Evolutionary conservation across 768 basidiomycete genomes (phyloP).

Genomic region (Leccinum sublutescens): DNA sequence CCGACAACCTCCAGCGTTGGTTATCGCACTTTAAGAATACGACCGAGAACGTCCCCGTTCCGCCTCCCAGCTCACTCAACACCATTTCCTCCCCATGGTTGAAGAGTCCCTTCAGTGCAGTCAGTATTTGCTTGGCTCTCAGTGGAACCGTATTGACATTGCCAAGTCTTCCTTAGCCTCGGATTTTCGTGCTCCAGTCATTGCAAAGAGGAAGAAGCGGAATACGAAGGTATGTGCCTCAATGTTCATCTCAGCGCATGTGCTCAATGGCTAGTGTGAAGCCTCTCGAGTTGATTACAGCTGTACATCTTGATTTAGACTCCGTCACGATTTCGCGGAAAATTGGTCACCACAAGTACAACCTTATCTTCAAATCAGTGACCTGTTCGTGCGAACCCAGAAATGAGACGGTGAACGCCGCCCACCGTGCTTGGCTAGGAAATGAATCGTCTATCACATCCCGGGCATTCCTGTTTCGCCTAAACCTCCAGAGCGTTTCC

Average conservation of each 20-base stretch:
- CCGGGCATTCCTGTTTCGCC: conserved; percentile 47
- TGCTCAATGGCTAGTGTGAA: conserved; percentile 8
- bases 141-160: conserved; percentile 4
- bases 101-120: conserved; percentile 26
- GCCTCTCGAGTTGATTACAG: conserved; percentile 36
- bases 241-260: not conserved
- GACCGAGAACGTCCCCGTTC: conserved; percentile 2
- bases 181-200: conserved; percentile 10
- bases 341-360: conserved; percentile 39
- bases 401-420: conserved; percentile 39
- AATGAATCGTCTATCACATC: conserved; percentile 36
- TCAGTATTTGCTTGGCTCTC: conserved; percentile 10
- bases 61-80: conserved; percentile 6
- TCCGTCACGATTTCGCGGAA: conserved; percentile 46
- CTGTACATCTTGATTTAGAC: conserved; percentile 42
- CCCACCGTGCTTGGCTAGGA: conserved; percentile 58
- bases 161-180: conserved; percentile 20
- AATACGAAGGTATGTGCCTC: conserved; percentile 16
- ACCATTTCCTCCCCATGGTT: conserved; percentile 24
- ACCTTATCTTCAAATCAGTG: conserved; percentile 42
- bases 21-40: conserved; percentile 12
- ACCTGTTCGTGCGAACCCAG: conserved; percentile 46
- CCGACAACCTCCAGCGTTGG: conserved; percentile 37
- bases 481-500: conserved; percentile 42
- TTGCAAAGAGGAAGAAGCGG: conserved; percentile 19